Evolutionary conservation across 768 basidiomycete genomes (phyloP).

Genomic region (Roridomyces roridus): DNA sequence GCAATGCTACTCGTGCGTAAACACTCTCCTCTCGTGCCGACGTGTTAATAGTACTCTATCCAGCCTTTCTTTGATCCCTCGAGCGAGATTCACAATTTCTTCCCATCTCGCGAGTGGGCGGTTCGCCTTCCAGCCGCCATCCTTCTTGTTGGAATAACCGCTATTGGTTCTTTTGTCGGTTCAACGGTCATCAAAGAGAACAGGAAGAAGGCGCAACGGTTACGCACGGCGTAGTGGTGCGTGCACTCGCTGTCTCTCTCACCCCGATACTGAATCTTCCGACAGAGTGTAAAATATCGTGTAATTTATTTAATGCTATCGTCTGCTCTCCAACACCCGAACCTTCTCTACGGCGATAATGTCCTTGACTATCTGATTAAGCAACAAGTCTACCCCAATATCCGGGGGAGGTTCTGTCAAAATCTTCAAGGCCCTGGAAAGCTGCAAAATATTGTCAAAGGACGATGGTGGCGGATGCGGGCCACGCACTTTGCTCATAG

Average conservation of each 20-base stretch:
- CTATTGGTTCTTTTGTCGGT: conserved; percentile 82
- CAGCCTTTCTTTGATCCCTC: conserved; percentile 84
- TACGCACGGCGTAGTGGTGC: conserved; percentile 60
- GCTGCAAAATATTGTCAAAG: conserved; percentile 39
- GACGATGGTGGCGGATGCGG: neutral
- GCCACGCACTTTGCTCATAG: conserved; percentile 53
- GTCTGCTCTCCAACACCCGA: conserved; percentile 52
- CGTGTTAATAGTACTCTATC: conserved; percentile 20
- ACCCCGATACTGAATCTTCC: conserved; percentile 11
- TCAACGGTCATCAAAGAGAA: conserved; percentile 79
- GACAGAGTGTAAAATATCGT: conserved; percentile 10
- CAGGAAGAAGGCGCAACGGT: conserved; percentile 64
- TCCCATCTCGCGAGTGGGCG: conserved; percentile 93
- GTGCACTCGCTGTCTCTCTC: conserved; percentile 16
- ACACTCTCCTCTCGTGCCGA: neutral
- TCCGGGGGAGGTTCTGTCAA: conserved; percentile 59
- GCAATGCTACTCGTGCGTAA: conserved; percentile 79
- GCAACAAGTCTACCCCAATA: conserved; percentile 48
- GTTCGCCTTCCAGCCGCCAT: conserved; percentile 85
- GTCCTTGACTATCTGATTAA: conserved; percentile 67
- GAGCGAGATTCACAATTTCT: conserved; percentile 77
- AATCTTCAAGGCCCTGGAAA: conserved; percentile 57
- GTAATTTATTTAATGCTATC: conserved; percentile 24
- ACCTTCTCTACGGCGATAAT: conserved; percentile 75
- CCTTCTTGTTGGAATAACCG: conserved; percentile 80